Evolutionary conservation across 2,329 filamentous ascomycete genomes (phyloP).

Genomic region (Cercospora nicotianae): DNA sequence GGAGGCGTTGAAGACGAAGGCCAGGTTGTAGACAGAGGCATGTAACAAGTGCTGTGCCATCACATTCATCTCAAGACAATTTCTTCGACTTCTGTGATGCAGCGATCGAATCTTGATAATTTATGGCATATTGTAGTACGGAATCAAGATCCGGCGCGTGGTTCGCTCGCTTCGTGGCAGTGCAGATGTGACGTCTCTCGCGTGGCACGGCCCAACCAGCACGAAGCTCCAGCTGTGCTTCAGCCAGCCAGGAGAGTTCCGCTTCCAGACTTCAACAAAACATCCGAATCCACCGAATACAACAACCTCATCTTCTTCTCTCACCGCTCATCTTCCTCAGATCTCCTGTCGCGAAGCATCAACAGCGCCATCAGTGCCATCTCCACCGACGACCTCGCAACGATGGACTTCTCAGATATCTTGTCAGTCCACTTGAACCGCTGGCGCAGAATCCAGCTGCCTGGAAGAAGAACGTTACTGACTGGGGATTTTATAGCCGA

Average conservation of each 20-base stretch:
- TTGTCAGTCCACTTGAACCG: slow-evolving; percentile 63
- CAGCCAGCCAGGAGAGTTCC: slow-evolving; percentile 4
- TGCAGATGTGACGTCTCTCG: not conserved
- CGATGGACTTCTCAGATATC: slow-evolving; percentile 88
- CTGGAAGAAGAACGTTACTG: slow-evolving; percentile 7
- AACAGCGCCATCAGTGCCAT: not conserved
- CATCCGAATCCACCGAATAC: slow-evolving; percentile 7
- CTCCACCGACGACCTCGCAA: not conserved
- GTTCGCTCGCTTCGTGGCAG: not conserved
- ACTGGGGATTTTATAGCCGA: slow-evolving; percentile 60
- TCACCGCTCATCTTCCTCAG: not conserved
- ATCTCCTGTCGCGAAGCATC: not conserved
- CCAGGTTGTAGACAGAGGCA: slow-evolving; percentile 27
- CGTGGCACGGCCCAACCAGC: slow-evolving; percentile 2
- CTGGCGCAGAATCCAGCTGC: slow-evolving; percentile 12
- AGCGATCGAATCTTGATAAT: not conserved
- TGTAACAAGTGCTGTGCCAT: not conserved
- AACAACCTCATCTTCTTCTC: not conserved
- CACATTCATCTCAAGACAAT: not conserved
- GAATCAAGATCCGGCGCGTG: not conserved
- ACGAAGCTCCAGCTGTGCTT: slow-evolving; percentile 10
- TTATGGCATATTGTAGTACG: not conserved
- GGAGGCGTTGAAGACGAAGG: slow-evolving; percentile 33
- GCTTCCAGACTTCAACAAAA: slow-evolving; percentile 15
- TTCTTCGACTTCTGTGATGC: not conserved